Base-by-base conservation (phyloP, 2,329 filamentous ascomycete species). In the Apiospora malaysiana region DNA sequence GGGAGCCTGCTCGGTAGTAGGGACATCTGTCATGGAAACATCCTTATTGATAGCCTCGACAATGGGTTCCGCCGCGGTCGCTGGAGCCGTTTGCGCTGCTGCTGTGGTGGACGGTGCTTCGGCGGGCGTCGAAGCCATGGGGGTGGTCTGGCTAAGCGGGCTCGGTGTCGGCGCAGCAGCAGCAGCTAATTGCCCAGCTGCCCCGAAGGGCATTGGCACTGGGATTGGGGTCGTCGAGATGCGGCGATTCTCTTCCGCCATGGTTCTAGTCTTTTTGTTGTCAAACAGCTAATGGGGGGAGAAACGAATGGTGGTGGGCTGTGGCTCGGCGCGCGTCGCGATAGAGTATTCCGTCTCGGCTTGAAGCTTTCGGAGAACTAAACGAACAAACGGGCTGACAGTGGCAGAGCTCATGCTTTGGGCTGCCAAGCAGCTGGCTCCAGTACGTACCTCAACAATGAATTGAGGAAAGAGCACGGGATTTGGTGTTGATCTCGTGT, bases 21-120 rank as follows among this genome's bases (percentile, higher is more conserved):
- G 79, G 45, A 78, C 82, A 75, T 86, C 85, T 12, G 80, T 77
- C 85, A 86, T 86, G 2, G 81, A 73, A 46, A 84, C 73, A 72
- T 86, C 85, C 72, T 76, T 78, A 42, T n/a, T 70, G 68, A 49
- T 46, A 1, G 65, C 21, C 65, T 75, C 75, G 59, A 72, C 71
- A 18, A 71, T 49, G 43, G 70, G 65, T 40, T 66, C 66, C 66
- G 56, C 71, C 69, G 12, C 21, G 16, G 59, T 42, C 16, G 72
- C 69, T 45, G 71, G 47, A 27, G 63, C 51, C 21, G 46, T 69
- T 23, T 63, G 25, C 32, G 69, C 45, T 51, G 73, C 68, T 40
- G 69, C 68, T 49, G 70, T 47, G 25, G 69, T 47, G 25, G 25
- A 66, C 37, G 49, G 27, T 32, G 59, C 43, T 21, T 63, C 56